Evolutionary conservation across 2,329 filamentous ascomycete species (phyloP), one percentile per base, ranked within the genome.

Genomic region (Nigrospora osmanthi): DNA sequence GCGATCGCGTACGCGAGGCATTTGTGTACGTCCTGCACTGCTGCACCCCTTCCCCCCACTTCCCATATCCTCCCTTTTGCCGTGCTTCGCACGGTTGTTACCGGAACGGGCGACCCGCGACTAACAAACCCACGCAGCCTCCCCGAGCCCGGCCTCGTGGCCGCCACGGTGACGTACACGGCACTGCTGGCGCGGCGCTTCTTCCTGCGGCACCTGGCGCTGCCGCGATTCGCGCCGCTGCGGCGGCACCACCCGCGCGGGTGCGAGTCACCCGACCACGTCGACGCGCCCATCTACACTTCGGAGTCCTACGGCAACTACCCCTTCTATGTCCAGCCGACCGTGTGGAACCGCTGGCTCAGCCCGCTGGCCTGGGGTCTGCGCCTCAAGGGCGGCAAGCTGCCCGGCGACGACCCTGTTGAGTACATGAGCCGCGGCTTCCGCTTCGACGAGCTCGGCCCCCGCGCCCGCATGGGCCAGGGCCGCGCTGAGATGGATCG

Each of bases 271-370:
- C 66, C 75, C 0, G 75, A 85, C 49, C 63, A 69, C 11, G 62
- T 70, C 30, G 73, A 76, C 0, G 75, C 76, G 1, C 73, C 75
- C 3, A 71, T 80, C 49, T 68, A 72, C 43, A 59, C 51, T 30
- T 64, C 54, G 59, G 53, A 65, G 0, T 52, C 67, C 34, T 86
- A 80, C 62, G 71, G 81, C 23, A 75, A 78, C 11, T 75, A 80
- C 39, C 85, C 84, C 3, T 86, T 77, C 63, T 87, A 87, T 60
- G 69, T 77, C 19, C 70, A 75, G 48, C 71, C 71, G 28, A 83
- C 75, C 0, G 60, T 76, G 35, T 78, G 72, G 77, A 78, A 73
- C 54, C 76, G 78, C 47, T 88, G 76, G 80, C 23, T 28, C 23
- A 78, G 77, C 2, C 81, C 73, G 0, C 59, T 61, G 47, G 80